phyloP scores from a whole-genome alignment of 441 rosid genomes.

The Theobroma grandiflorum region DNA sequence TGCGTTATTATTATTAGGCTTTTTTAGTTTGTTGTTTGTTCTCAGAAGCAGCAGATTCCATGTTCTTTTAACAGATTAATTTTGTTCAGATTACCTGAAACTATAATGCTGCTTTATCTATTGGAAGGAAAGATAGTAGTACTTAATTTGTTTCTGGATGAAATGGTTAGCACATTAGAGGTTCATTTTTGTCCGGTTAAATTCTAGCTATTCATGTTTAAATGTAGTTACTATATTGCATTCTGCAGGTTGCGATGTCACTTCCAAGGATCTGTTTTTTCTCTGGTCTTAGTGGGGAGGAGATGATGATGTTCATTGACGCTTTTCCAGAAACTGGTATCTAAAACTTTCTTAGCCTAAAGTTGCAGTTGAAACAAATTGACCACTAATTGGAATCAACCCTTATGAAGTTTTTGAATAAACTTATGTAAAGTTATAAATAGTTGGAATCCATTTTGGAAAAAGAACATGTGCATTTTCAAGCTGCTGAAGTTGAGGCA shows the following conservation, averaged over 20 bases:
- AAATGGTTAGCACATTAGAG: neutral
- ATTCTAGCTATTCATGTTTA: neutral
- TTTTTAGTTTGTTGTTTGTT: too few relatives aligned
- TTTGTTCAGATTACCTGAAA: neutral
- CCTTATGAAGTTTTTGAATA: neutral
- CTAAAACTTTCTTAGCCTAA: neutral
- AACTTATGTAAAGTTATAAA: neutral
- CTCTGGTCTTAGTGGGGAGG: slow-evolving; percentile 92
- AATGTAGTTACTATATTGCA: neutral
- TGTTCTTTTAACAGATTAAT: too few relatives aligned
- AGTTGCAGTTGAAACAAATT: neutral
- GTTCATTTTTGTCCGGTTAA: neutral
- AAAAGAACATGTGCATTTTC: neutral
- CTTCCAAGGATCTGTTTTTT: slow-evolving; percentile 82
- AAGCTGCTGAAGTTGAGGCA: neutral
- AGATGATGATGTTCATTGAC: slow-evolving; percentile 93
- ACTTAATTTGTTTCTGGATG: neutral
- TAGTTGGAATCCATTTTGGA: too few relatives aligned
- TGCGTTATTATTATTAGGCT: too few relatives aligned
- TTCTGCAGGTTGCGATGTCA: slow-evolving; percentile 58
- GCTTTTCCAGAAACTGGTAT: slow-evolving; percentile 84
- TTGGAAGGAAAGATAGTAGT: neutral
- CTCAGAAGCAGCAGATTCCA: too few relatives aligned
- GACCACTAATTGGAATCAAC: neutral
- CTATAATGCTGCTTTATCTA: neutral